Conservation (phyloP, 139 green algal species). For the Coelastrella sp. region DNA sequence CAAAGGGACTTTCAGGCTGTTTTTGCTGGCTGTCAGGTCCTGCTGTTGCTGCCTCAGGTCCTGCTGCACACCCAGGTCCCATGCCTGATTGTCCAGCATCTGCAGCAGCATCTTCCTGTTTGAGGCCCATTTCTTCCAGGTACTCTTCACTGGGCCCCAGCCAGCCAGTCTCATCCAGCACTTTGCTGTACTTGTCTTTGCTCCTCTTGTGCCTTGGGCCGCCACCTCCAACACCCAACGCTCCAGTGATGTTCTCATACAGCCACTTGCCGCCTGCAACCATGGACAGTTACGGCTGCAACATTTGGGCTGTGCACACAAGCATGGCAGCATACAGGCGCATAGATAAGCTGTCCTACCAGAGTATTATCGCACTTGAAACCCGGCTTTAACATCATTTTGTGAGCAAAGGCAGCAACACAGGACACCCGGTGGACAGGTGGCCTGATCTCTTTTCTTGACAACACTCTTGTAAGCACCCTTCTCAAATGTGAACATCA, state of each 20-base stretch:
- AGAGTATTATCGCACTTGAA: no score
- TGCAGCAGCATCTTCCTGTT: background rate
- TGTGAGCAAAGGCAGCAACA: no score
- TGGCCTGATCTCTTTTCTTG: no score
- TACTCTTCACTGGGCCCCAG: constrained; percentile 31
- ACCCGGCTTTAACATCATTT: no score
- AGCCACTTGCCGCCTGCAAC: constrained; percentile 1
- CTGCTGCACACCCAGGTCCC: background rate
- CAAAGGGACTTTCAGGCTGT: background rate
- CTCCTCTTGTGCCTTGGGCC: background rate
- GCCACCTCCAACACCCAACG: background rate
- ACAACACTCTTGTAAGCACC: no score
- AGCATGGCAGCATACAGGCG: no score
- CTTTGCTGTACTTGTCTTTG: background rate
- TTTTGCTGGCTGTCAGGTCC: background rate
- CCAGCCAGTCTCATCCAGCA: constrained; percentile 42
- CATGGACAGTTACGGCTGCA: background rate
- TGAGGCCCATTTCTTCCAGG: constrained; percentile 8
- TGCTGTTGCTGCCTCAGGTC: background rate
- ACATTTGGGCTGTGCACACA: background rate
- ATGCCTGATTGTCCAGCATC: background rate
- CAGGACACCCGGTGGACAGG: no score
- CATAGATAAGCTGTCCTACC: no score
- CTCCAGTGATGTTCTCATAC: background rate
- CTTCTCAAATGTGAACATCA: no score